Evolutionary conservation across 768 basidiomycete species (phyloP).

Genomic region (Xerocomus brunneocitrinus): DNA sequence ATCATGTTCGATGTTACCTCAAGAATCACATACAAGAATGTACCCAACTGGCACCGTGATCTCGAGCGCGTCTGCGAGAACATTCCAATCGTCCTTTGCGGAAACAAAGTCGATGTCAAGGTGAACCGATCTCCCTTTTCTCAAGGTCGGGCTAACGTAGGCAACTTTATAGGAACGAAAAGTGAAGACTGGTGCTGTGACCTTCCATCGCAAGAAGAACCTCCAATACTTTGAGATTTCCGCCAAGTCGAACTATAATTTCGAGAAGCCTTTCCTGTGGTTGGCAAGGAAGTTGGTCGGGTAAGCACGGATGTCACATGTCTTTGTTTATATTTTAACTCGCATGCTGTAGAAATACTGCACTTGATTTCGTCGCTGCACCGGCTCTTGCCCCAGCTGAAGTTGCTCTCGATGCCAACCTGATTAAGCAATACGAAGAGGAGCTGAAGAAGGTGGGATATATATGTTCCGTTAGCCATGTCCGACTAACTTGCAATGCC

Average conservation of each 20-base stretch:
- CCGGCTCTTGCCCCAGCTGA: conserved; percentile 94
- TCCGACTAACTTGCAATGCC: conserved; percentile 7
- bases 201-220: conserved; percentile 99
- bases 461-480: background rate
- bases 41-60: conserved; percentile 99
- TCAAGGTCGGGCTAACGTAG: conserved; percentile 2
- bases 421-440: conserved; percentile 76
- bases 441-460: conserved; percentile 66
- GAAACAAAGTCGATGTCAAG: conserved; percentile 99
- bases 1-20: conserved; percentile 99
- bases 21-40: conserved; percentile 99
- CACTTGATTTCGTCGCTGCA: conserved; percentile 93
- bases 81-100: conserved; percentile 98
- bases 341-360: conserved; percentile 54
- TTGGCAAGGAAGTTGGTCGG: conserved; percentile 96
- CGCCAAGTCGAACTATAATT: conserved; percentile 99
- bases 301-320: conserved; percentile 42
- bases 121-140: conserved; percentile 39
- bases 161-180: conserved; percentile 81
- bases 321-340: background rate
- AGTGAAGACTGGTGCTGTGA: conserved; percentile 97
- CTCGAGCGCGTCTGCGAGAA: conserved; percentile 99
- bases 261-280: conserved; percentile 99
- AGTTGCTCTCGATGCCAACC: conserved; percentile 69
- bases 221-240: conserved; percentile 99